Evolutionary conservation across 495 filamentous ascomycete species (phyloP).

Genomic region (Penicillium manginii): DNA sequence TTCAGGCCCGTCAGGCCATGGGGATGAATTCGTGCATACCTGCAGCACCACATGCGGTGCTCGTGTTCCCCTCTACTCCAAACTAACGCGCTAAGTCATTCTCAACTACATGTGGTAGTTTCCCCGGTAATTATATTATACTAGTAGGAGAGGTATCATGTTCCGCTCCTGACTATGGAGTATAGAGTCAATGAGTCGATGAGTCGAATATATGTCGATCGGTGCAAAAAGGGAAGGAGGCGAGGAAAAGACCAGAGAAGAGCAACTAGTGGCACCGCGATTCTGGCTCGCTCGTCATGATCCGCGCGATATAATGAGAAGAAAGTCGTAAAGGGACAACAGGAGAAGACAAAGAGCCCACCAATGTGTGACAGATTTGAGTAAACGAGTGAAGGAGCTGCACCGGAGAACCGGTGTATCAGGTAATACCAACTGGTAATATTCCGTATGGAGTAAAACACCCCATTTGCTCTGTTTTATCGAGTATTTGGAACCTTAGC

Average conservation of each 20-base stretch:
- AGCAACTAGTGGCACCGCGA: neutral
- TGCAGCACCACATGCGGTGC: neutral
- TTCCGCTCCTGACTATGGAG: no score
- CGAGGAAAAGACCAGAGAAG: no score
- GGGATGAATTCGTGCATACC: slow-evolving; percentile 1
- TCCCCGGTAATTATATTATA: neutral
- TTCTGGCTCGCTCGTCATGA: neutral
- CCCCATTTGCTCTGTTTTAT: no score
- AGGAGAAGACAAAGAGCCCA: neutral
- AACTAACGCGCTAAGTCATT: neutral
- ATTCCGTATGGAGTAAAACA: neutral
- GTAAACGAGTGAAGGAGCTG: neutral
- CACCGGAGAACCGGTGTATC: neutral
- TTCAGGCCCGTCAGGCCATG: slow-evolving; percentile 1
- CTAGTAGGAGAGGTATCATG: neutral
- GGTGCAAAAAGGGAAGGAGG: neutral
- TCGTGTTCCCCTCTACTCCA: neutral
- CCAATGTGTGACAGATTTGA: neutral
- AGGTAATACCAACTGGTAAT: neutral
- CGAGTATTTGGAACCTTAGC: no score
- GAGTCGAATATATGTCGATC: no score
- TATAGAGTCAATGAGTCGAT: no score
- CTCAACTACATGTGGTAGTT: neutral
- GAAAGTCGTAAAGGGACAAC: neutral
- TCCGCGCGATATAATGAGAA: neutral